Evolutionary conservation across 352 stramenopile genomes (phyloP).

Genomic region (Pythium brachiatum): DNA sequence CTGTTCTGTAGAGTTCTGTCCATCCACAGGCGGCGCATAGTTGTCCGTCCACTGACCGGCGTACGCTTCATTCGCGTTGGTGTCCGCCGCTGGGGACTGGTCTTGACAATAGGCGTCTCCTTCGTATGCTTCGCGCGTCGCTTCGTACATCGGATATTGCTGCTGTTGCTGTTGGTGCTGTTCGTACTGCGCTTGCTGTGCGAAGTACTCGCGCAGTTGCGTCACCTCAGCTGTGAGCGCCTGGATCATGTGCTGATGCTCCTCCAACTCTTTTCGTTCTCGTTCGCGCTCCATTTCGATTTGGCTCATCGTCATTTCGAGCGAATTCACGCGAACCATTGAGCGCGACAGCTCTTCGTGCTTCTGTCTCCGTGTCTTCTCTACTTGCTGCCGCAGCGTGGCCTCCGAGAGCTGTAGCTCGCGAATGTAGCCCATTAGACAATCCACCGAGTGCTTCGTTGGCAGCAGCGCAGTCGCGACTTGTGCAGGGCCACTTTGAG

Average conservation of each 20-base stretch:
- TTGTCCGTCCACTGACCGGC: not conserved
- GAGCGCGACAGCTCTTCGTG: slow-evolving; percentile 51
- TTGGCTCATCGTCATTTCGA: slow-evolving; percentile 42
- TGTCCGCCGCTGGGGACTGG: not conserved
- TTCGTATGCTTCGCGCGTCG: not conserved
- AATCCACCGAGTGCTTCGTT: slow-evolving; percentile 55
- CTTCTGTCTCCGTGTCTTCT: slow-evolving; percentile 47
- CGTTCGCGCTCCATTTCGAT: slow-evolving; percentile 23
- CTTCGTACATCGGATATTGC: not conserved
- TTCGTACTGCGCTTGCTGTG: not conserved
- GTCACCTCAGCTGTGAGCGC: slow-evolving; percentile 34
- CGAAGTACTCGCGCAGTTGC: slow-evolving; percentile 8
- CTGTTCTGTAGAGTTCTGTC: not conserved
- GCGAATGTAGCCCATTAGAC: slow-evolving; percentile 71
- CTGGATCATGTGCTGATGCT: slow-evolving; percentile 29
- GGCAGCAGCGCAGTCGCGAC: slow-evolving; percentile 59
- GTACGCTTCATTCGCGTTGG: not conserved
- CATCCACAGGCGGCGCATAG: not conserved
- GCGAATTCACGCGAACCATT: slow-evolving; percentile 34
- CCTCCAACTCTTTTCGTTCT: slow-evolving; percentile 19
- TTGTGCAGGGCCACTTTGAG: slow-evolving; percentile 15
- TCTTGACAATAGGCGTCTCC: not conserved
- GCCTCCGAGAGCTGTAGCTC: slow-evolving; percentile 71
- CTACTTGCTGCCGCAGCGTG: slow-evolving; percentile 55
- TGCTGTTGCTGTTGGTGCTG: not conserved